Conservation (phyloP, 2,329 filamentous ascomycete genomes). For the Penicillium decumbens region DNA sequence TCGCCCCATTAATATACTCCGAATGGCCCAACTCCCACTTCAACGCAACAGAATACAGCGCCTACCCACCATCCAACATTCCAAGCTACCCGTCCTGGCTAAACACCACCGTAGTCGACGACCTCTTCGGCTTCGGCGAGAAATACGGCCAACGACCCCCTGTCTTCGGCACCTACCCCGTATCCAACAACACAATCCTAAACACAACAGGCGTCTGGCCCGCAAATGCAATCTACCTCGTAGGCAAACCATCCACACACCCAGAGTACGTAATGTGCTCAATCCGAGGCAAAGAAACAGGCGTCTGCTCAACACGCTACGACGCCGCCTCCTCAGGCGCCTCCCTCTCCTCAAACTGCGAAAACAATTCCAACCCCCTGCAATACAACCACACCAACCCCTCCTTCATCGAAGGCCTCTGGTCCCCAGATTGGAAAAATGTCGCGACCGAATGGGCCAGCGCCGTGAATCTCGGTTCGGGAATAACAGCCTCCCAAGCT, state of each 20-base stretch:
- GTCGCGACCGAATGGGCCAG: constrained; percentile 53
- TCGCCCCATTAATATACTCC: constrained; percentile 61
- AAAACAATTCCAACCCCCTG: constrained; percentile 52
- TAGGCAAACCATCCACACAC: constrained; percentile 49
- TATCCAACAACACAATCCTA: constrained; percentile 61
- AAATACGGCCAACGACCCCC: constrained; percentile 51
- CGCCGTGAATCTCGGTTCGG: constrained; percentile 55
- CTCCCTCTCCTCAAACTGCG: constrained; percentile 58
- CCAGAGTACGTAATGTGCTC: constrained; percentile 64
- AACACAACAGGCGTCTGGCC: constrained; percentile 48
- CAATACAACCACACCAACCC: constrained; percentile 50
- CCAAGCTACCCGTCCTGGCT: constrained; percentile 42
- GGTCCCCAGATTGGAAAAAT: constrained; percentile 52
- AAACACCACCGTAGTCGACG: constrained; percentile 60
- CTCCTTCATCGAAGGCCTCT: constrained; percentile 29
- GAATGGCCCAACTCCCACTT: constrained; percentile 50
- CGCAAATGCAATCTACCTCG: constrained; percentile 59
- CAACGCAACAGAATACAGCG: constrained; percentile 27
- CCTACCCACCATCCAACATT: constrained; percentile 32
- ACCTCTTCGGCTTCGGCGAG: constrained; percentile 64
- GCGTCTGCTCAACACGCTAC: constrained; percentile 62
- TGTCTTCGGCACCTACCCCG: constrained; percentile 53
- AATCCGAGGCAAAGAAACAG: constrained; percentile 59
- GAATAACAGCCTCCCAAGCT: constrained; percentile 53
- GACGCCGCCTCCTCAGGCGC: constrained; percentile 54